phyloP scores from a whole-genome alignment of 345 rosid species.

The Alliaria petiolata region DNA sequence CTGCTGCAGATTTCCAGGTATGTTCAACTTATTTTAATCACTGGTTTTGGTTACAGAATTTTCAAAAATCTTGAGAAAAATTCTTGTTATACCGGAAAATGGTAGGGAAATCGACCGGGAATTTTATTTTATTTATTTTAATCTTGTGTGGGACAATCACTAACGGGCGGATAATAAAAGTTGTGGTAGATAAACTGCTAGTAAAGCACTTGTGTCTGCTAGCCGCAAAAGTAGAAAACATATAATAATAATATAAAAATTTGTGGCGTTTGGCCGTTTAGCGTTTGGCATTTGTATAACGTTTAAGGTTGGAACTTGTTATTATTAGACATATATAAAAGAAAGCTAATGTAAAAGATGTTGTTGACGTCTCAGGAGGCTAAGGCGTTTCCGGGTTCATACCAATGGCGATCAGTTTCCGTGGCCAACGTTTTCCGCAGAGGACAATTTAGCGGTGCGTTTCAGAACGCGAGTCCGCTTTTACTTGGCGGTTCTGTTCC shows the following conservation, averaged over 20 bases:
- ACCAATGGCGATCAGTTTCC: constrained; percentile 20
- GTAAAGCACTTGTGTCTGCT: not conserved
- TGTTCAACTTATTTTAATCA: not conserved
- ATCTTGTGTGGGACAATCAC: not conserved
- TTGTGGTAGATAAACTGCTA: not conserved
- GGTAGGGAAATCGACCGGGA: no score
- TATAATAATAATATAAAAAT: not conserved
- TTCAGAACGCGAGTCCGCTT: constrained; percentile 21
- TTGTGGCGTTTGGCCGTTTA: constrained; percentile 24
- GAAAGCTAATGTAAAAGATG: not conserved
- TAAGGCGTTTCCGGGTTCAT: not conserved
- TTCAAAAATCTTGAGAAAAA: not conserved
- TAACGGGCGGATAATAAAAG: not conserved
- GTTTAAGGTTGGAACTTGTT: not conserved
- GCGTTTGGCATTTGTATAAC: not conserved
- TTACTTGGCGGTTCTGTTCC: constrained; percentile 32
- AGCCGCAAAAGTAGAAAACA: constrained; percentile 4
- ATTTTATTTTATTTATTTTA: no score
- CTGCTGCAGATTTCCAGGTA: constrained; percentile 27
- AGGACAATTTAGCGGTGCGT: constrained; percentile 9
- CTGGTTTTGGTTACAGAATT: not conserved
- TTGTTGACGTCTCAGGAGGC: constrained; percentile 19
- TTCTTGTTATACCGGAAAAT: no score
- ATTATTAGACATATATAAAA: not conserved
- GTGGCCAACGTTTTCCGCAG: constrained; percentile 8